Conservation (phyloP, 768 basidiomycete genomes). For the Calocybe cyanea region DNA sequence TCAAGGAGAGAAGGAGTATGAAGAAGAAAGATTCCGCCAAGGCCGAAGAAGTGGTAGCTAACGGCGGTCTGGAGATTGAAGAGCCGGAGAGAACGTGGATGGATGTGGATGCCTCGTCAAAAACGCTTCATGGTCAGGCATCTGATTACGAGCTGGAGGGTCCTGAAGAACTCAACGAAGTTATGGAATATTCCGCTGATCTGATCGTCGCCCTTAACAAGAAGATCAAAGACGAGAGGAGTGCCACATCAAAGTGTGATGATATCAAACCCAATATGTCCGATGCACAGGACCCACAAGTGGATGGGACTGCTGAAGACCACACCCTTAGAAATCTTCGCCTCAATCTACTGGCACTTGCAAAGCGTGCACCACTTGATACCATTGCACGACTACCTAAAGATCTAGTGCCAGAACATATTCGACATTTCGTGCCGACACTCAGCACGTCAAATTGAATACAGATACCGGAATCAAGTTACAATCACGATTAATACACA, state of each 20-base stretch:
- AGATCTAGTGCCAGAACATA: constrained; percentile 63
- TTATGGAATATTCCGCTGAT: constrained; percentile 54
- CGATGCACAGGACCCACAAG: constrained; percentile 2
- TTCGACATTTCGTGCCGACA: constrained; percentile 62
- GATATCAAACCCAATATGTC: not conserved
- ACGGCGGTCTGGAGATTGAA: constrained; percentile 22
- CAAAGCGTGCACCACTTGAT: constrained; percentile 74
- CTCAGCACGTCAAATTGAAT: constrained; percentile 24
- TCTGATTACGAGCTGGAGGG: constrained; percentile 33
- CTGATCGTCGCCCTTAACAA: constrained; percentile 44
- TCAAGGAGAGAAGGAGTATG: constrained; percentile 29
- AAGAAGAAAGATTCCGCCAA: constrained; percentile 12
- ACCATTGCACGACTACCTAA: constrained; percentile 61
- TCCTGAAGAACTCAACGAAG: constrained; percentile 48
- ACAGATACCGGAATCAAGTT: not conserved
- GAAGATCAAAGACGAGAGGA: constrained; percentile 18
- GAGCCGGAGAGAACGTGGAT: constrained; percentile 30
- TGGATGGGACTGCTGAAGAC: constrained; percentile 35
- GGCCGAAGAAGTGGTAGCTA: not conserved
- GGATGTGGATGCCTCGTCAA: constrained; percentile 25
- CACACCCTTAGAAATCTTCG: constrained; percentile 53
- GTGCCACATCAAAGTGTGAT: constrained; percentile 2
- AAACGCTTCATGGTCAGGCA: constrained; percentile 12
- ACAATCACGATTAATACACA: too few species aligned
- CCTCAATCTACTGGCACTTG: constrained; percentile 71